These are phyloP conservation scores for Curvularia eragrostidis DNA, from an alignment of 2,329 filamentous ascomycete species.

Conservation along the genomic window DNA sequence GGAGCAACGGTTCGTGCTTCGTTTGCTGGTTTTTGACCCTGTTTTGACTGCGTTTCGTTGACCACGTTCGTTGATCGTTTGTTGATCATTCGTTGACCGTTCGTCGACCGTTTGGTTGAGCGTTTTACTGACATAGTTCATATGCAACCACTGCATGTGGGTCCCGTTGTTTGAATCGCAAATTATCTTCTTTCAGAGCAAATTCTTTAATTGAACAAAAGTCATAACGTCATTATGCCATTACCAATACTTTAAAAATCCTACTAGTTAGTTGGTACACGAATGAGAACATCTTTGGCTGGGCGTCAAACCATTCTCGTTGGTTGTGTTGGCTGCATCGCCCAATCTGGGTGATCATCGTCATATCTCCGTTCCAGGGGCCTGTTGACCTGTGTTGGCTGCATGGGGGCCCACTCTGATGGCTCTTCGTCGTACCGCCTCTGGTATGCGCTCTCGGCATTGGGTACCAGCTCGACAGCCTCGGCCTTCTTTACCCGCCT, in stretches of 20 bases:
- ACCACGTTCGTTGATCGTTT: not conserved
- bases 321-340: conserved; percentile 29
- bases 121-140: too few relatives aligned
- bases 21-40: not conserved
- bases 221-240: conserved; percentile 26
- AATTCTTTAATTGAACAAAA: not conserved
- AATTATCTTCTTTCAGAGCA: not conserved
- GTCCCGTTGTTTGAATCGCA: not conserved
- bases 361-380: conserved; percentile 13
- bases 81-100: not conserved
- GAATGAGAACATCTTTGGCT: not conserved
- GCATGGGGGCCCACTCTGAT: conserved; percentile 22
- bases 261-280: conserved; percentile 1
- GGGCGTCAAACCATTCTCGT: conserved; percentile 23
- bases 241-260: conserved; percentile 16
- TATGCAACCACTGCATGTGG: not conserved
- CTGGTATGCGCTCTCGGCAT: conserved; percentile 27
- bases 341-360: conserved; percentile 15
- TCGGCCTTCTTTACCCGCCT: conserved; percentile 29
- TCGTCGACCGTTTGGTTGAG: not conserved
- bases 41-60: not conserved
- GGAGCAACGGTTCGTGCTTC: not conserved
- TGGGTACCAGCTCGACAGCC: conserved; percentile 27
- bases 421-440: conserved; percentile 29
- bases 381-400: conserved; percentile 23